Conservation (phyloP, 306 rosid genomes). For the Castanopsis chinensis region DNA sequence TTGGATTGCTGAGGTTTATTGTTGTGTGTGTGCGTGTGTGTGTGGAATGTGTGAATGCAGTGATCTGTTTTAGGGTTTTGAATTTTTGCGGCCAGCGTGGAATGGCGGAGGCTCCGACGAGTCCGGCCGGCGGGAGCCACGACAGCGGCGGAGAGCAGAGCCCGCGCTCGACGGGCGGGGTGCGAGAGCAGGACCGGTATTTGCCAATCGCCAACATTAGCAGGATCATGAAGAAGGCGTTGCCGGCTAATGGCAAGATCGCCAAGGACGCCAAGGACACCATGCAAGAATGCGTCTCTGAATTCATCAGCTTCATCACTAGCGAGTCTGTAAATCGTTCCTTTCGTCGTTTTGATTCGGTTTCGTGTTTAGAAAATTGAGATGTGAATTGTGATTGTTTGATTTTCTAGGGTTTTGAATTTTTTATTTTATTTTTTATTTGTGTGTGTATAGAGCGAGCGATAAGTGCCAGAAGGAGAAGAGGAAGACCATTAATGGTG, state of each 20-base stretch:
- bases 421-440: neutral
- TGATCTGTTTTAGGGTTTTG: constrained; percentile 32
- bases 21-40: neutral
- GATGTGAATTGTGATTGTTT: neutral
- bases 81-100: neutral
- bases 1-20: neutral
- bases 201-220: constrained; percentile 93
- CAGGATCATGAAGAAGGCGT: constrained; percentile 89
- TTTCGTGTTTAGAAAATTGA: neutral
- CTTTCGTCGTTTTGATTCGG: neutral
- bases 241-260: constrained; percentile 83
- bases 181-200: constrained; percentile 72
- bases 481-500: constrained; percentile 94
- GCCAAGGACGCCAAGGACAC: constrained; percentile 91
- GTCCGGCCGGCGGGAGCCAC: constrained; percentile 65
- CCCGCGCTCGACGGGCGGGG: constrained; percentile 39
- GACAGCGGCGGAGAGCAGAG: constrained; percentile 92
- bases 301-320: constrained; percentile 88
- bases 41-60: neutral
- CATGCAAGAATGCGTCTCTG: constrained; percentile 88
- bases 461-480: constrained; percentile 96
- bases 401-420: neutral
- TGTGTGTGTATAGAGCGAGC: constrained; percentile 59
- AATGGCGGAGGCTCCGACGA: constrained; percentile 78
- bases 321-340: constrained; percentile 57